Conservation (phyloP, 2,329 filamentous ascomycete species). For the Emmonsia crescens region DNA sequence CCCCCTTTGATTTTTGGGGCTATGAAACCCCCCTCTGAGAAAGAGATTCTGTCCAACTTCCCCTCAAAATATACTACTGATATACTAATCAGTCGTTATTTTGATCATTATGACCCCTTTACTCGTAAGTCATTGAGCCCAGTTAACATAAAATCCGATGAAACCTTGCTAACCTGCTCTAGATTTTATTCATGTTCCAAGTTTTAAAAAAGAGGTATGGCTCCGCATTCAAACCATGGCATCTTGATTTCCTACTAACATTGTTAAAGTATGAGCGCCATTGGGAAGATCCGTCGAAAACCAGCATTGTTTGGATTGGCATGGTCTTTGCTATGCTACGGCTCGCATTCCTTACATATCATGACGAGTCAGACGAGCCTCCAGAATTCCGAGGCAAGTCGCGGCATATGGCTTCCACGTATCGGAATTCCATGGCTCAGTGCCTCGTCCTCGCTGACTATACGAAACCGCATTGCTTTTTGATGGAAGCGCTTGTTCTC, state of each 20-base stretch:
- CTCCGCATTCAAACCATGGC: neutral
- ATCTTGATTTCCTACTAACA: constrained; percentile 1
- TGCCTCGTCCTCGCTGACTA: constrained; percentile 54
- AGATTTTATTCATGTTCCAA: constrained; percentile 70
- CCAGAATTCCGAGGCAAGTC: constrained; percentile 51
- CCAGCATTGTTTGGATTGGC: constrained; percentile 50
- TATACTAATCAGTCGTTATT: constrained; percentile 76
- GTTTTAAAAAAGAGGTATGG: constrained; percentile 63
- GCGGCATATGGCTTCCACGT: constrained; percentile 35
- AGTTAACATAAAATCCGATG: neutral
- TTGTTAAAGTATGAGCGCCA: constrained; percentile 46
- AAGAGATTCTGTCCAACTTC: constrained; percentile 67
- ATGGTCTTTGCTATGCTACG: constrained; percentile 56
- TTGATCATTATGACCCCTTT: constrained; percentile 64
- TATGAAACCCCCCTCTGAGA: constrained; percentile 55
- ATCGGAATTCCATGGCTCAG: constrained; percentile 49
- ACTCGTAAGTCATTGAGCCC: constrained; percentile 39
- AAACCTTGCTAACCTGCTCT: constrained; percentile 20
- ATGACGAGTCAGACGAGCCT: constrained; percentile 51
- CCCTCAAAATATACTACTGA: constrained; percentile 76
- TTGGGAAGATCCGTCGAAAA: constrained; percentile 49
- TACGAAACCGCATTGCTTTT: constrained; percentile 48
- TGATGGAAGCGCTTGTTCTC: constrained; percentile 52
- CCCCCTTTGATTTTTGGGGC: constrained; percentile 72
- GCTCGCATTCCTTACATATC: constrained; percentile 52